Conservation (phyloP, 73 alveolate genomes). For the Urostyla sp. region DNA sequence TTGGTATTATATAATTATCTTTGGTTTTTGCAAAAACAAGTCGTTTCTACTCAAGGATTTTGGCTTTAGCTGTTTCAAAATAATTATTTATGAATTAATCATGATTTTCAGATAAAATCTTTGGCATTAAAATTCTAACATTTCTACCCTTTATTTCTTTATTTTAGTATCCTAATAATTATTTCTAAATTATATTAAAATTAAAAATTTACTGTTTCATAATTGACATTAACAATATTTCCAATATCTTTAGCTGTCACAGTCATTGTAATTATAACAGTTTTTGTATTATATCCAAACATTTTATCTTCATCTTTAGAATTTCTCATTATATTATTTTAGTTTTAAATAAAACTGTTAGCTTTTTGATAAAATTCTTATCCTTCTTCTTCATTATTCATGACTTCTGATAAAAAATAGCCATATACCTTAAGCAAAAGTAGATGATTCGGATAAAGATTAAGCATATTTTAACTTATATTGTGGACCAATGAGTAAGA, state of each 20-base stretch:
- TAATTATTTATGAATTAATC: slow-evolving; percentile 21
- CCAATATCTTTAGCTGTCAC: slow-evolving; percentile 47
- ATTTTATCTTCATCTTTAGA: slow-evolving; percentile 21
- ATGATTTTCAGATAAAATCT: slow-evolving; percentile 39
- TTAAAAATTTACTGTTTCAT: too few relatives aligned
- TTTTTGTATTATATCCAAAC: slow-evolving; percentile 42
- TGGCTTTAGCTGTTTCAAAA: slow-evolving; percentile 53
- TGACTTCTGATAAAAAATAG: slow-evolving; percentile 33
- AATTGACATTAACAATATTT: slow-evolving; percentile 43
- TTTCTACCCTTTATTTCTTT: slow-evolving; percentile 41
- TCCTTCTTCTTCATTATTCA: slow-evolving; percentile 54
- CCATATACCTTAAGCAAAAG: slow-evolving; percentile 40
- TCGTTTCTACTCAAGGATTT: slow-evolving; percentile 14
- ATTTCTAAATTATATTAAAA: too few relatives aligned
- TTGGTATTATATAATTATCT: slow-evolving; percentile 5
- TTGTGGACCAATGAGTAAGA: background rate
- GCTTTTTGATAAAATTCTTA: background rate
- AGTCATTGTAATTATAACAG: slow-evolving; percentile 43
- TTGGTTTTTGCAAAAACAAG: slow-evolving; percentile 19
- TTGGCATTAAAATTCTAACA: slow-evolving; percentile 49
- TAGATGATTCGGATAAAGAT: slow-evolving; percentile 14
- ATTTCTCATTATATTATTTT: background rate
- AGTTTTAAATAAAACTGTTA: background rate
- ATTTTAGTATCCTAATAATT: slow-evolving; percentile 10
- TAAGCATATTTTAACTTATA: background rate